phyloP scores from a whole-genome alignment of 139 green algal species.

The Trebouxia sp. region DNA sequence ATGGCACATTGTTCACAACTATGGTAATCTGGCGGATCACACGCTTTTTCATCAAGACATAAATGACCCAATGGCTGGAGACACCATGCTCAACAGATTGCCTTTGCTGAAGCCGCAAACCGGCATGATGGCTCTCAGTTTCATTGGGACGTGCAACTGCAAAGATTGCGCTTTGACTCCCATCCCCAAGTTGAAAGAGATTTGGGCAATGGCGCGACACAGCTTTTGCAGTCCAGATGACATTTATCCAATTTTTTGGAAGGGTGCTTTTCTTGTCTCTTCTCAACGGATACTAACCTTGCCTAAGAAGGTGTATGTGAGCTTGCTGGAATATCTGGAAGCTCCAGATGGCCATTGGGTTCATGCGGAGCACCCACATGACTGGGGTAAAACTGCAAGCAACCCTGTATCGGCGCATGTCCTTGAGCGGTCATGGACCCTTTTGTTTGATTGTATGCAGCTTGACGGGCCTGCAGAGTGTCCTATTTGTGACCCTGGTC shows the following conservation, averaged over 20 bases:
- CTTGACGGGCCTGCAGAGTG: too few relatives aligned
- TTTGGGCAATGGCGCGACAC: constrained; percentile 1
- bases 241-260: not conserved
- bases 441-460: constrained; percentile 16
- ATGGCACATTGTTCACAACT: not conserved
- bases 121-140: not conserved
- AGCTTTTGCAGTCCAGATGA: not conserved
- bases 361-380: not conserved
- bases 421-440: not conserved
- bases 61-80: too few relatives aligned
- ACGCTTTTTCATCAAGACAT: constrained; percentile 16
- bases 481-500: too few relatives aligned
- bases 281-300: not conserved
- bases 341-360: constrained; percentile 13
- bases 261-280: constrained; percentile 13
- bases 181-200: not conserved
- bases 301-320: not conserved
- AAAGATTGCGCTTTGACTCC: not conserved
- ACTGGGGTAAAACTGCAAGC: not conserved
- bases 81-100: not conserved
- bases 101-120: not conserved
- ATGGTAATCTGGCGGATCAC: not conserved
- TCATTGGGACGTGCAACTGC: not conserved
- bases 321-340: not conserved
- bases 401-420: not conserved